Conservation (phyloP, 345 rosid species). For the Eucalyptus polyanthemos region DNA sequence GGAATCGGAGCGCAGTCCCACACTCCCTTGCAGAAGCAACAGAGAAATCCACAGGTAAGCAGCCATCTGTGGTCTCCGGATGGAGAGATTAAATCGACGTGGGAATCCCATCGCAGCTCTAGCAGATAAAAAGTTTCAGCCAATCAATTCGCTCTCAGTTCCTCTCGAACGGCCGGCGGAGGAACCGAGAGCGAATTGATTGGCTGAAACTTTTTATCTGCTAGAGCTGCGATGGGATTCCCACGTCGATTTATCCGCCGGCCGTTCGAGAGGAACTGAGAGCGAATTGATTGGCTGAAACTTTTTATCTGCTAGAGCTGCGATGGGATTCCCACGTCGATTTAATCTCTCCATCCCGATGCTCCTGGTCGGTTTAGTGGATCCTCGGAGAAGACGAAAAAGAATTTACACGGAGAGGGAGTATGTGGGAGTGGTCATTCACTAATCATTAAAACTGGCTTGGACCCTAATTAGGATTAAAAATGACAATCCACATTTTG, state of each 20-base stretch:
- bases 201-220: no score
- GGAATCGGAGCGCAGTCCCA: slow-evolving; percentile 25
- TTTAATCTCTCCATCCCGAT: background rate
- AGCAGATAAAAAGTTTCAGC: background rate
- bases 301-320: background rate
- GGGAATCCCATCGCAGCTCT: slow-evolving; percentile 18
- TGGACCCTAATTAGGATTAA: no score
- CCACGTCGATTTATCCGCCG: no score
- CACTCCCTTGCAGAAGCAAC: slow-evolving; percentile 10
- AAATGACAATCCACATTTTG: no score
- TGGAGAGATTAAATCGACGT: background rate
- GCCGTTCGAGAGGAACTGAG: slow-evolving; percentile 13
- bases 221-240: no score
- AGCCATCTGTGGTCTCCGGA: slow-evolving; percentile 1
- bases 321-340: slow-evolving; percentile 20
- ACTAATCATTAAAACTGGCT: no score
- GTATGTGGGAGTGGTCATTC: background rate
- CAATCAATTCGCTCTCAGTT: slow-evolving; percentile 21
- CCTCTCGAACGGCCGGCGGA: background rate
- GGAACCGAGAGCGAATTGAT: no score
- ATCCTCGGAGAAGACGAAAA: background rate
- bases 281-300: slow-evolving; percentile 6
- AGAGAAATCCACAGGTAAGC: slow-evolving; percentile 28
- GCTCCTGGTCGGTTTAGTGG: background rate
- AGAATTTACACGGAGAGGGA: background rate